Evolutionary conservation across 208 protist species (phyloP).

Genomic region (Crithidia thermophila): DNA sequence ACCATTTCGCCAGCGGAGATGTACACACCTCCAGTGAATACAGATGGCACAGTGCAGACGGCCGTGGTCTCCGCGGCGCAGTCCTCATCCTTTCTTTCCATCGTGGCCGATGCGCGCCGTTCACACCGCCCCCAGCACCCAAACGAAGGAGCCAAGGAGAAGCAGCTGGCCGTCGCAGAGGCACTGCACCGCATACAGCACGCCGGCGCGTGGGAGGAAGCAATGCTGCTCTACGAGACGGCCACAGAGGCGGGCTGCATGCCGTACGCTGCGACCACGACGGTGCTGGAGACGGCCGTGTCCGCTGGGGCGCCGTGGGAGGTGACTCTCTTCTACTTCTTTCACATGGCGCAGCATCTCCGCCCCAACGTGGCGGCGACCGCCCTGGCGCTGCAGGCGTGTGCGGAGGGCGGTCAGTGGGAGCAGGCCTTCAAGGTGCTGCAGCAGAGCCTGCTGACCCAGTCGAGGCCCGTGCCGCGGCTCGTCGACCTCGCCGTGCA

Average conservation of each 20-base stretch:
- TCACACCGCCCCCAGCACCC: constrained; percentile 21
- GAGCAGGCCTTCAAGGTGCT: constrained; percentile 65
- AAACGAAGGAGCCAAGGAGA: constrained; percentile 19
- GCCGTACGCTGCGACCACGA: constrained; percentile 46
- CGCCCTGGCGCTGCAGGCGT: constrained; percentile 64
- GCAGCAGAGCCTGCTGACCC: constrained; percentile 63
- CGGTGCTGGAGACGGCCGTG: constrained; percentile 31
- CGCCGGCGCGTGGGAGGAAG: constrained; percentile 62
- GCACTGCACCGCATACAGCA: constrained; percentile 34
- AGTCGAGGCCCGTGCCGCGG: constrained; percentile 40
- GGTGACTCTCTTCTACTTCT: constrained; percentile 64
- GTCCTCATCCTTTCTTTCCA: background rate
- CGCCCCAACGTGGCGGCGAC: constrained; percentile 61
- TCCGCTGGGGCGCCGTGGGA: constrained; percentile 57
- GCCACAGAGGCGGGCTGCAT: constrained; percentile 49
- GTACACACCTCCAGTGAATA: too few relatives aligned
- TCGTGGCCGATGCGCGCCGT: constrained; percentile 30
- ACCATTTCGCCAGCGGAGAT: too few relatives aligned
- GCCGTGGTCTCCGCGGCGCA: background rate
- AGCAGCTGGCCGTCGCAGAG: constrained; percentile 23
- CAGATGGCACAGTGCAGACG: background rate
- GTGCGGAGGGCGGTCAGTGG: constrained; percentile 63
- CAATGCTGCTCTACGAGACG: constrained; percentile 51
- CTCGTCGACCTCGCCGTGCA: constrained; percentile 52
- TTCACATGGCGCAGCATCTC: constrained; percentile 45